phyloP scores from a whole-genome alignment of 2,329 filamentous ascomycete species.

The Alternaria panax region DNA sequence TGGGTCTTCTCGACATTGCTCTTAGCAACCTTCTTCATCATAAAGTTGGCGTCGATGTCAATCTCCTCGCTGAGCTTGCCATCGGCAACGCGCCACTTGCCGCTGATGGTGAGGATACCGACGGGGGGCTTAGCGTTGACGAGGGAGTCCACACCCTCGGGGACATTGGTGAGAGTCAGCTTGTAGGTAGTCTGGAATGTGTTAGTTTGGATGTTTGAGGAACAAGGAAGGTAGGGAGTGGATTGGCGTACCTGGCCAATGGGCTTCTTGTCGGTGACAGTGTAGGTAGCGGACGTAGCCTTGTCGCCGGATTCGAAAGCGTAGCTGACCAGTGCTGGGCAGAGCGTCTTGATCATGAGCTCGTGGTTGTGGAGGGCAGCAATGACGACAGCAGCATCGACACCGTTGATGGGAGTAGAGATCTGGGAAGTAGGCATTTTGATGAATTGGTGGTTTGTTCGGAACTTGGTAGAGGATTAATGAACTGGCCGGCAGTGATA shows the following conservation, averaged over 20 bases:
- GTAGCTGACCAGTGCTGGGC: constrained; percentile 45
- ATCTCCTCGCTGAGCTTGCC: constrained; percentile 48
- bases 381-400: constrained; percentile 38
- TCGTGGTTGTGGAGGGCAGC: constrained; percentile 51
- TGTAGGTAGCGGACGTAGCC: constrained; percentile 40
- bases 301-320: constrained; percentile 45
- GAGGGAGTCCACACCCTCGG: constrained; percentile 46
- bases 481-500: constrained; percentile 6
- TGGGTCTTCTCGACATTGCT: constrained; percentile 52
- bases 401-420: constrained; percentile 42
- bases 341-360: constrained; percentile 51
- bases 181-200: constrained; percentile 50
- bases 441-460: constrained; percentile 1
- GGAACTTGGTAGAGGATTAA: background rate
- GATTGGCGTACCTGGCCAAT: constrained; percentile 42
- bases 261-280: constrained; percentile 51
- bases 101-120: constrained; percentile 49
- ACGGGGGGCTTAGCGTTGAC: constrained; percentile 52
- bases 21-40: constrained; percentile 54
- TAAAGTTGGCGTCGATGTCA: constrained; percentile 52
- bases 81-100: constrained; percentile 48
- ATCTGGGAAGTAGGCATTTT: constrained; percentile 50
- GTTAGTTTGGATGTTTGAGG: background rate
- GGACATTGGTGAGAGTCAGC: constrained; percentile 50
- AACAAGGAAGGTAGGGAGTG: background rate